Base-by-base conservation (phyloP, 345 rosid species). In the Pistacia atlantica region DNA sequence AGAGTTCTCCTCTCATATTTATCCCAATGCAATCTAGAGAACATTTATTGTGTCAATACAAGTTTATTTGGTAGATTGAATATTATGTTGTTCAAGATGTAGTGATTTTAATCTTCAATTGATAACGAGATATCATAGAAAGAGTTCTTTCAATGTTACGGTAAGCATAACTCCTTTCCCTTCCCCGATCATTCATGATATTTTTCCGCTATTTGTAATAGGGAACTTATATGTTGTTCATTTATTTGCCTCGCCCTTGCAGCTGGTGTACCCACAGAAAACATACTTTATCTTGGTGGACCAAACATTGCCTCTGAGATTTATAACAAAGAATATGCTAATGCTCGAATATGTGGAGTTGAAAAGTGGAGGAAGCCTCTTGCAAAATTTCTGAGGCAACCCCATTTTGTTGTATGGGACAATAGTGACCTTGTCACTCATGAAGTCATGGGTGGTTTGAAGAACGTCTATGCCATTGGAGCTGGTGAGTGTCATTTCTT, bases 391-490 rank as follows among this genome's bases (percentile, higher is more conserved):
- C 78, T 92, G n/a, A 85, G 97, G 81, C 97, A 92, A 20, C 89
- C 97, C 25, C 82, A 92, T 81, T 92, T 92, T 71, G 86, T 82
- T 18, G 97, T 92, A 18, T 92, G 97, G 97, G 97, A 92, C 77
- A 92, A 92, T 73, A 85, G 92, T 73, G 97, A 92, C 81, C 92
- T 92, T 31, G 85, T 92, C 55, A 92, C 97, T 69, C 97, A 92
- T 77, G 97, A 92, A 83, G 89, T 92, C 72, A 90, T 92, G 97
- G 97, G 97, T 58, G 97, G 97, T 58, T 78, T 92, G 80, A 92
- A 92, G 87, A 92, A 92, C 78, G 97, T 92, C 73, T 92, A 92
- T 72, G 97, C 97, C 83, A 92, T 92, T 48, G 97, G 97, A 77
- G 97, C 97, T 38, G 97, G 97, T 92, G 76, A 84, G 79, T 59